Conservation (phyloP, 2,329 filamentous ascomycete species). For the Fusarium proliferatum region DNA sequence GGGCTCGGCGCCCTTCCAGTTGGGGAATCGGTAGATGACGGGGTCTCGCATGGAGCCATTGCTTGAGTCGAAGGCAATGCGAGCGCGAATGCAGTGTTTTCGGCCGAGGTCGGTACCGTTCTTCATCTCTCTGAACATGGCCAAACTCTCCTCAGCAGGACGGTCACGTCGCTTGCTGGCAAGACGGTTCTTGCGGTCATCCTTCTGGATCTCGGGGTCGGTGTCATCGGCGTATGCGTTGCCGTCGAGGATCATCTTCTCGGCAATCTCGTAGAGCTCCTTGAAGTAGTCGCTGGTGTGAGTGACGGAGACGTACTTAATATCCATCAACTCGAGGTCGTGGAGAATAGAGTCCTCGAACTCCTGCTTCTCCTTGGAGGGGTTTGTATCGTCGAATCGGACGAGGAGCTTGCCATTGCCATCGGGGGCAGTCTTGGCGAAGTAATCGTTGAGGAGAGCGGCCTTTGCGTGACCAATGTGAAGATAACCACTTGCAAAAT, state of each 20-base stretch:
- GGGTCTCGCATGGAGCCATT: conserved; percentile 98
- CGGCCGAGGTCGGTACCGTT: conserved; percentile 80
- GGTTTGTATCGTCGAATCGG: conserved; percentile 97
- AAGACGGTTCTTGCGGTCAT: conserved; percentile 85
- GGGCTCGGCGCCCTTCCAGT: conserved; percentile 61
- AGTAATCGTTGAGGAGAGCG: conserved; percentile 94
- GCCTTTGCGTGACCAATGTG: conserved; percentile 98
- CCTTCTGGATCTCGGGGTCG: conserved; percentile 85
- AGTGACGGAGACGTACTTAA: conserved; percentile 86
- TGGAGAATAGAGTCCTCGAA: conserved; percentile 94
- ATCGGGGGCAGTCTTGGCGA: conserved; percentile 91
- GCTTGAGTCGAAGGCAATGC: conserved; percentile 89
- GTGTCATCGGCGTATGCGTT: conserved; percentile 96
- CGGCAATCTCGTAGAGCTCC: conserved; percentile 85
- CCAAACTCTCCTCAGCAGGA: conserved; percentile 83
- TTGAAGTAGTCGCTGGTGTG: conserved; percentile 98
- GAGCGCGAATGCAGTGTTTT: conserved; percentile 92
- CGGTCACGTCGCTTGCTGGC: conserved; percentile 84
- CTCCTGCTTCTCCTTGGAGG: conserved; percentile 96
- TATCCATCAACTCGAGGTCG: conserved; percentile 90
- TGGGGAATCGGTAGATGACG: conserved; percentile 92
- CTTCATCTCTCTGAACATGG: conserved; percentile 95
- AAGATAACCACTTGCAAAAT: conserved; percentile 73
- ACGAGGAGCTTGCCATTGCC: conserved; percentile 91
- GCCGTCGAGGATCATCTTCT: conserved; percentile 86